phyloP scores from a whole-genome alignment of 1,284 basidiomycete species.

The Microbotryum intermedium region DNA sequence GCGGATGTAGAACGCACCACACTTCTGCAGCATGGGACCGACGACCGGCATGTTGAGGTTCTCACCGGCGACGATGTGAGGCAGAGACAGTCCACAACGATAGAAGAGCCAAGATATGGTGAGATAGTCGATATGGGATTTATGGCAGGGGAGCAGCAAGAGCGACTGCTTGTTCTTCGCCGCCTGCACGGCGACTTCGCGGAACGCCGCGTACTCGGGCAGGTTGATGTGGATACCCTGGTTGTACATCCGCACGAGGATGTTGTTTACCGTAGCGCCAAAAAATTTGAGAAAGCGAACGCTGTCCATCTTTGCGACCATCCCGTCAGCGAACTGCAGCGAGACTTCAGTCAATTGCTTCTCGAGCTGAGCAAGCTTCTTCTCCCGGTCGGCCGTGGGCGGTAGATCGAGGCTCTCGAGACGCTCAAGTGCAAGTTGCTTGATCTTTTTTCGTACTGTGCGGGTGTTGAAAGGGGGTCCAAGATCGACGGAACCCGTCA shows the following conservation, averaged over 20 bases:
- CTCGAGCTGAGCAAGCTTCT: constrained; percentile 10
- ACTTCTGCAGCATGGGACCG: constrained; percentile 37
- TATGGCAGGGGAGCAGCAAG: constrained; percentile 41
- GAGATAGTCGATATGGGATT: constrained; percentile 36
- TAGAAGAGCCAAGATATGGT: constrained; percentile 32
- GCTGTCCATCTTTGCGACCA: constrained; percentile 26
- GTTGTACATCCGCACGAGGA: constrained; percentile 39
- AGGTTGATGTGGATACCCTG: constrained; percentile 29
- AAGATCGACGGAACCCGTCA: neutral
- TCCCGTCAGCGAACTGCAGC: constrained; percentile 8
- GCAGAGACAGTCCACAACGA: constrained; percentile 38
- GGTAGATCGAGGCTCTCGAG: neutral
- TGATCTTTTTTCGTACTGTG: constrained; percentile 14
- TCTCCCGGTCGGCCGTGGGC: neutral
- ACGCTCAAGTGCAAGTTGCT: neutral
- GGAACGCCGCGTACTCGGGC: constrained; percentile 22
- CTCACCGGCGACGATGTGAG: constrained; percentile 41
- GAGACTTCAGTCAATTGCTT: constrained; percentile 5
- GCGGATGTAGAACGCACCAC: constrained; percentile 41
- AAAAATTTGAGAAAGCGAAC: constrained; percentile 23
- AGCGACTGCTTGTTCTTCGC: constrained; percentile 37
- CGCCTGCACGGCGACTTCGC: constrained; percentile 35
- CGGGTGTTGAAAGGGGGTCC: neutral
- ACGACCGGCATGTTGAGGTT: constrained; percentile 36
- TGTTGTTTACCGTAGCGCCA: constrained; percentile 37